Base-by-base conservation (phyloP, 129 eudicot species). In the Arctium lappa region DNA sequence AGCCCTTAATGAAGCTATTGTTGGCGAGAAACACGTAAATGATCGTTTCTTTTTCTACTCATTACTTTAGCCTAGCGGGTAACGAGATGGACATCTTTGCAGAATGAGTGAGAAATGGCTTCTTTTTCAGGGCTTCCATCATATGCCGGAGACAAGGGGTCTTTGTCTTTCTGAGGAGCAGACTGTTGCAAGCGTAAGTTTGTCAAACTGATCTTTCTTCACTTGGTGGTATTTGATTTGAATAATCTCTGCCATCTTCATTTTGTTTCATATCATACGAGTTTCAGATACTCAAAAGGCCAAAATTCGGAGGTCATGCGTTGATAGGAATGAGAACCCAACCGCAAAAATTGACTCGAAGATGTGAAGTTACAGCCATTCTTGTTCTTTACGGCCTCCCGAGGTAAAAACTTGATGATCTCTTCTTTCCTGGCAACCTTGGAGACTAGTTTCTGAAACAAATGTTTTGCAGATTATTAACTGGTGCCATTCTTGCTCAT, bases 61-160 rank as follows among this genome's bases (percentile, higher is more conserved):
- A 13, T 80, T 73, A 30, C 68, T 60, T 77, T 36, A 22, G 27
- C 27, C 27, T 50, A 50, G 6, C 62, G 5, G n/a, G 18, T 53
- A 53, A 53, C 16, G 65, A 50, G 63, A 18, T 13, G 63, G 22
- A 13, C 4, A 53, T 44, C 50, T 12, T 44, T 44, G 12, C 12
- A 8, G 27, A 56, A 56, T 56, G 66, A 56, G 29, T 56, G 27
- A 56, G 32, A 71, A n/a, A 34, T 50, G 76, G 62, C 16, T 84
- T 73, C 16, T 75, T 82, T 79, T 88, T 22, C 86, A 93, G 99
- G 99, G 99, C 15, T 90, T 87, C 80, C 99, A 96, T 90, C 99
- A 96, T 86, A 89, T 91, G 99, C 99, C 99, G 2, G 99, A 96
- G 84, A 96, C 99, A 69, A 89, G 99, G 72, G 99, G 99, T 16